Base-by-base conservation (phyloP, 345 rosid genomes). In the Eucalyptus curtisii region DNA sequence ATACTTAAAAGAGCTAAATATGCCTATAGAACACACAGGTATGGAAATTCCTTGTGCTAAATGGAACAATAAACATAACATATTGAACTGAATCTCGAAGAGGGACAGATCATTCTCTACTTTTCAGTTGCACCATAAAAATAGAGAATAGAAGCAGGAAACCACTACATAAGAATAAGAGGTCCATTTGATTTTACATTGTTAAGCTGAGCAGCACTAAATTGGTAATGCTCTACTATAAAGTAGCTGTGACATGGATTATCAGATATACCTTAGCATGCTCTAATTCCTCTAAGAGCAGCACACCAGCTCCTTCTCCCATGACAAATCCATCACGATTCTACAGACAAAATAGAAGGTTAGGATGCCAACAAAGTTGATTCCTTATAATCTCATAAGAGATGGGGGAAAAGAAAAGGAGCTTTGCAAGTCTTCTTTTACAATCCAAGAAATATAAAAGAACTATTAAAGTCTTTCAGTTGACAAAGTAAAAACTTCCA, bases 251-350 rank as follows among this genome's bases (percentile, higher is more conserved):
- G 79, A 59, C 37, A 49, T 14, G 19, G 85, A 71, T 53, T 45
- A 59, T 61, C 68, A 25, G 49, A 48, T 42, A 82, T 94, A 97
- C 99, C 99, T 96, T 95, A 71, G 99, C 99, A 95, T 97, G 99
- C 92, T 97, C 99, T 88, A 96, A 90, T 91, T 96, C 99, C 92
- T 96, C 99, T 92, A 97, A 90, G 90, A 97, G 97, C 91, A 97
- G 92, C 92, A 97, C 99, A 68, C 99, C 99, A 59, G 99, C 96
- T 94, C 99, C 99, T 92, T 97, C 99, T 31, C 99, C 99, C 96
- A 97, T 96, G 55, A 97, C 99, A 86, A 97, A 96, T 91, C 99
- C 99, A 95, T 97, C 99, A 88, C 99, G 97, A 91, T 86, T 93
- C 99, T 97, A 95, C 91, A 50, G 40, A 86, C 25, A 86, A 53